Evolutionary conservation across 768 basidiomycete genomes (phyloP).

Genomic region (Sarcodon sp.): DNA sequence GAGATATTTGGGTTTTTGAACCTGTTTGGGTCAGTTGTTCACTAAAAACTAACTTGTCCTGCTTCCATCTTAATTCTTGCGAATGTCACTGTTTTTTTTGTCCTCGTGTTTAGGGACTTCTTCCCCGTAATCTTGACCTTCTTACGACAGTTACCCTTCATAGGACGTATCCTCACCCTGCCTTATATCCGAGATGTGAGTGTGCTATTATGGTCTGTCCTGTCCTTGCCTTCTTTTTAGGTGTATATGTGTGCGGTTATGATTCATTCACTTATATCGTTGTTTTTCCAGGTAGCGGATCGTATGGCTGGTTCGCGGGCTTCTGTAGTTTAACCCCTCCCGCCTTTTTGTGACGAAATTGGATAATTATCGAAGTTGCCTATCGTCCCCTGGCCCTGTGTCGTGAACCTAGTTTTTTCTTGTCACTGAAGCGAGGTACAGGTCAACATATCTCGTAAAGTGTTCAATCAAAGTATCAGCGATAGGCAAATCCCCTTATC

Average conservation of each 20-base stretch:
- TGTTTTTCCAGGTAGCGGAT: constrained; percentile 15
- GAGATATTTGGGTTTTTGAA: constrained; percentile 97
- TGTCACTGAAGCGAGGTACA: too few species aligned
- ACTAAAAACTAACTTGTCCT: neutral
- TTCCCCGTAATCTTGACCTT: constrained; percentile 99
- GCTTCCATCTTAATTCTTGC: too few species aligned
- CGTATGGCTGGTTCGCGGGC: constrained; percentile 22
- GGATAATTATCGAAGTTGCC: too few species aligned
- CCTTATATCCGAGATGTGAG: constrained; percentile 81
- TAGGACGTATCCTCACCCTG: constrained; percentile 76
- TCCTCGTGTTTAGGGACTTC: constrained; percentile 61
- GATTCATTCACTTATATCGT: neutral
- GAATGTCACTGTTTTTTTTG: neutral
- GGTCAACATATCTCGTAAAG: too few species aligned
- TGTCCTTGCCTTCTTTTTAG: neutral
- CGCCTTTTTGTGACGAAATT: too few species aligned
- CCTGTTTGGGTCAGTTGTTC: constrained; percentile 72
- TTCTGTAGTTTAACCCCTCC: constrained; percentile 17
- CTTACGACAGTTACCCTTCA: constrained; percentile 83
- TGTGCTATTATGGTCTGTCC: constrained; percentile 2
- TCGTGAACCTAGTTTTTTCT: too few species aligned
- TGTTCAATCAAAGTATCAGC: too few species aligned
- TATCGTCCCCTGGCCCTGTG: too few species aligned
- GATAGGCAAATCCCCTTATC: too few species aligned
- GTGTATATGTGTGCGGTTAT: neutral